Percentiles rank a stretch among this genome's conserved stretches.
Conservation (phyloP, 306 rosid species). For the Cicer judaicum region DNA sequence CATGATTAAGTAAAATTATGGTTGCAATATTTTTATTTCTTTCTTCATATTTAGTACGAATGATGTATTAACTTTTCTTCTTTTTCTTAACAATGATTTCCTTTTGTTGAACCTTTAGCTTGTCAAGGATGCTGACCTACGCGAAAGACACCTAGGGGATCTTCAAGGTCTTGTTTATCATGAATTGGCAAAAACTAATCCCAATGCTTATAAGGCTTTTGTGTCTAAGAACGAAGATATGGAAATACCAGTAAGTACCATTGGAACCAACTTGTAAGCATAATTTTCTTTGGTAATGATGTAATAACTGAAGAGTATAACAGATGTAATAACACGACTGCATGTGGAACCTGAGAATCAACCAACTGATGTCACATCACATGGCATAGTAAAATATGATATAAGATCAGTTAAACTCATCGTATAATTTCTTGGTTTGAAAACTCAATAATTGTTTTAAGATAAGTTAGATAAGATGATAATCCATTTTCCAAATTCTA, state of each 20-base stretch:
- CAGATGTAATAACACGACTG: neutral
- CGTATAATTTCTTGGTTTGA: neutral
- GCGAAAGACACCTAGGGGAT: constrained; percentile 86
- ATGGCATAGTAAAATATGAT: constrained; percentile 26
- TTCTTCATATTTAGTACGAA: neutral
- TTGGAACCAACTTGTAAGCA: constrained; percentile 11
- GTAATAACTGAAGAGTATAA: neutral
- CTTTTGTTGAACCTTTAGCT: constrained; percentile 59
- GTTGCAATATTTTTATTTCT: neutral
- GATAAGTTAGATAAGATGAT: constrained; percentile 19
- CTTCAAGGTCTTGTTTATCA: constrained; percentile 72
- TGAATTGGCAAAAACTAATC: constrained; percentile 57
- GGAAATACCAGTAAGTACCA: constrained; percentile 79
- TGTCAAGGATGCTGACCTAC: constrained; percentile 67
- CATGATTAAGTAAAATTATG: constrained; percentile 13
- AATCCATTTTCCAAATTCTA: constrained; percentile 13
- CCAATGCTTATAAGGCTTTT: constrained; percentile 64
- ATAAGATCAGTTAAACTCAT: constrained; percentile 4
- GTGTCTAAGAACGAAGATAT: constrained; percentile 56
- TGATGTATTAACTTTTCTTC: constrained; percentile 10
- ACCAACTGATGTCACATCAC: constrained; percentile 4
- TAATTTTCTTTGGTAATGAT: constrained; percentile 10
- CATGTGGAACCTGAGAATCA: constrained; percentile 21
- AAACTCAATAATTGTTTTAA: neutral
- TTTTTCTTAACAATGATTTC: constrained; percentile 15